A percentile compares a stretch with the other conserved stretches of the same genome.
These are phyloP conservation scores for Xanthoconium separans DNA, from an alignment of 1,284 basidiomycete species.

Conservation along the genomic window DNA sequence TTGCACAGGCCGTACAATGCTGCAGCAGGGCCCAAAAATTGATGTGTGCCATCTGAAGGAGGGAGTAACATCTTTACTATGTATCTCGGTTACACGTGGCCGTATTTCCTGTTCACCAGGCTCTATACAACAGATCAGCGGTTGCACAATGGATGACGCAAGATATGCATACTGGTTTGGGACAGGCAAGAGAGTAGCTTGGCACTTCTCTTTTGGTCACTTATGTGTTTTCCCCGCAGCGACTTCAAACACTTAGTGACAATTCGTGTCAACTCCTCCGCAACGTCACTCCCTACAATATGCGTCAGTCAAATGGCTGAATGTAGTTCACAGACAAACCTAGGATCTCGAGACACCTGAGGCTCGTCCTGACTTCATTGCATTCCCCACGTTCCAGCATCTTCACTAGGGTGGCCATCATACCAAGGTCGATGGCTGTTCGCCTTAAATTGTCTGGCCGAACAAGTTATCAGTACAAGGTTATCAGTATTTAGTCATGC, in stretches of 20 bases:
- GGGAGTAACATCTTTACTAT: conserved; percentile 7
- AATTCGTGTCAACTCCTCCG: background rate
- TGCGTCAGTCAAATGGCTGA: background rate
- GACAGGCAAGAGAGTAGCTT: conserved; percentile 3
- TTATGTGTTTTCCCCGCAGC: background rate
- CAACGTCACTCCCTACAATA: background rate
- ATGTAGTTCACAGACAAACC: background rate
- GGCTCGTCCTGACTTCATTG: background rate
- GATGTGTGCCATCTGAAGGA: background rate
- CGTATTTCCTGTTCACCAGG: conserved; percentile 1
- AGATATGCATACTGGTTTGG: background rate
- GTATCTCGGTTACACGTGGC: background rate
- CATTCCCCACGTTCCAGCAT: conserved; percentile 1
- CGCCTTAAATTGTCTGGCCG: background rate
- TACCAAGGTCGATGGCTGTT: background rate
- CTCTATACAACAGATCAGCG: background rate
- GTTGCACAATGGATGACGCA: background rate
- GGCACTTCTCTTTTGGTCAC: conserved; percentile 1
- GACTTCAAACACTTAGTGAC: background rate
- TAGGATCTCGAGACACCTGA: conserved; percentile 1
- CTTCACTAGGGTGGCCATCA: background rate
- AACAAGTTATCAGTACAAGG: background rate
- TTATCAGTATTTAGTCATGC: background rate
- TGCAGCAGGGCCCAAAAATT: background rate
- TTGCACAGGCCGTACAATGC: conserved; percentile 3